Percentiles rank a stretch among this genome's conserved stretches.
Conservation (phyloP, 23 red algal genomes). For the Gracilaria gracilis region DNA sequence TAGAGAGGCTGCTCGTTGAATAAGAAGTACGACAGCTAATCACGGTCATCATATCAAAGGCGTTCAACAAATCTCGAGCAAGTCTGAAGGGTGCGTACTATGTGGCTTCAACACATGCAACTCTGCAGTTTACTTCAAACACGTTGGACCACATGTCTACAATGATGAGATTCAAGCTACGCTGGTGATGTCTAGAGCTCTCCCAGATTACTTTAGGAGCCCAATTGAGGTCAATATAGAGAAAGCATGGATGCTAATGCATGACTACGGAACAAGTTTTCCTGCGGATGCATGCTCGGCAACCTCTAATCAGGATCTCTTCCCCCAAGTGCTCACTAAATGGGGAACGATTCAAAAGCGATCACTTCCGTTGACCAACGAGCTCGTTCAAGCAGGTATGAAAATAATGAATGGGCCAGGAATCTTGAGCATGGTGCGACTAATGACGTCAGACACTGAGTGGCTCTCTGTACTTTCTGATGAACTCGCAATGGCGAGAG, state of each 20-base stretch:
- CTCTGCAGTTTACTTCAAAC: constrained; percentile 22
- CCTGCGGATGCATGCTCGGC: neutral
- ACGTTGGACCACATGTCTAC: neutral
- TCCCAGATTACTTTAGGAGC: neutral
- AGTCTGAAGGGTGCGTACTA: neutral
- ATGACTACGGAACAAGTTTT: neutral
- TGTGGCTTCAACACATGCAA: neutral
- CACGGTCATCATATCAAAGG: neutral
- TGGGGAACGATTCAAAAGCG: constrained; percentile 20
- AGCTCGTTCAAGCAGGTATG: neutral
- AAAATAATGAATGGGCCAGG: neutral
- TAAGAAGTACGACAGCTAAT: neutral
- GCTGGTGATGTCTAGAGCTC: neutral
- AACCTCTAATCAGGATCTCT: neutral
- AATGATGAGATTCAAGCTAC: neutral
- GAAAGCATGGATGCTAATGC: neutral
- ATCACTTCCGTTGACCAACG: neutral
- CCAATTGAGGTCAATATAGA: neutral
- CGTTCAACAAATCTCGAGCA: constrained; percentile 1
- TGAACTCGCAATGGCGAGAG: neutral
- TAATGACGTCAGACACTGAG: neutral
- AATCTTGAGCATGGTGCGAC: neutral
- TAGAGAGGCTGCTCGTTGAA: neutral
- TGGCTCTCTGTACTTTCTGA: neutral
- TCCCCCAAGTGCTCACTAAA: neutral